phyloP scores from a whole-genome alignment of 768 basidiomycete species.

The Lactifluus subvellereus region DNA sequence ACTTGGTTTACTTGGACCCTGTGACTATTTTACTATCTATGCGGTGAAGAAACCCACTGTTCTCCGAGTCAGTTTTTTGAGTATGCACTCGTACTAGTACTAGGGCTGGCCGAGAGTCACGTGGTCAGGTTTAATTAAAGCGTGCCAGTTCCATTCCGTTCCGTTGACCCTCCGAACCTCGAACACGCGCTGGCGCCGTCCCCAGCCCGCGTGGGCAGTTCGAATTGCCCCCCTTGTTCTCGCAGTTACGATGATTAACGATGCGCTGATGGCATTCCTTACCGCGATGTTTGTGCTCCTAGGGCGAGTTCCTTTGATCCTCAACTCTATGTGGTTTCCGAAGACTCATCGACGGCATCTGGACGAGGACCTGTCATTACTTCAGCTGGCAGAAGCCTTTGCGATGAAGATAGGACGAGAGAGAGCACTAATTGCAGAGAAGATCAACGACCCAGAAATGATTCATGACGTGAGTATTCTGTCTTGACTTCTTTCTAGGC shows the following conservation, averaged over 20 bases:
- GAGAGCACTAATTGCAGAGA: neutral
- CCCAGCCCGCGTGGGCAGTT: conserved; percentile 12
- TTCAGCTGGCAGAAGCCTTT: conserved; percentile 20
- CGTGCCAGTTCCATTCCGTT: neutral
- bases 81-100: too few species aligned
- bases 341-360: neutral
- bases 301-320: neutral
- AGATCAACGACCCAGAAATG: conserved; percentile 10
- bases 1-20: too few species aligned
- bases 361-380: conserved; percentile 6
- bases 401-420: conserved; percentile 9
- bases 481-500: neutral
- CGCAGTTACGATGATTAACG: neutral
- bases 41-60: too few species aligned
- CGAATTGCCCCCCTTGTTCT: neutral
- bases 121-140: neutral
- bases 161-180: neutral
- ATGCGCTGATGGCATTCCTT: neutral
- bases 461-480: conserved; percentile 14
- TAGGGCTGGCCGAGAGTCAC: neutral
- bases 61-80: too few species aligned
- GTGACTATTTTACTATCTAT: too few species aligned
- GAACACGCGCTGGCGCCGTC: conserved; percentile 15
- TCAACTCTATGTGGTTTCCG: conserved; percentile 1
- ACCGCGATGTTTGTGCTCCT: neutral